Percentiles rank a stretch among this genome's conserved stretches.
These are phyloP conservation scores for Diplodia mutila DNA, from an alignment of 2,329 filamentous ascomycete genomes.

Conservation along the genomic window DNA sequence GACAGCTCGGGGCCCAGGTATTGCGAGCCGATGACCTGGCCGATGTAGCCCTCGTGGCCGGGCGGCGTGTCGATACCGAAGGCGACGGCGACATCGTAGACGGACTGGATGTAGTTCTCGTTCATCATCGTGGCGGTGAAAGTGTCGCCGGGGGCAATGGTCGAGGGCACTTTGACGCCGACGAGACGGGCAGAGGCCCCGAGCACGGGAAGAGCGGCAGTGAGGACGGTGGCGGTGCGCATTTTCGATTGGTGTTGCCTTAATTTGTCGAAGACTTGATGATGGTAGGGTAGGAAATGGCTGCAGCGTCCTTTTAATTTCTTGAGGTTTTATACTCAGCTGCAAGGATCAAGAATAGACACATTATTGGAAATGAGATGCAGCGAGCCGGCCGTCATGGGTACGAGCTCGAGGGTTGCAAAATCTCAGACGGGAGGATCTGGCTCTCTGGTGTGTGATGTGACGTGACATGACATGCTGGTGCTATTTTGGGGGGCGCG, in stretches of 20 bases:
- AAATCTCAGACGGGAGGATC: no score
- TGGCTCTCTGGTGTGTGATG: no score
- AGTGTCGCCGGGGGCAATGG: constrained; percentile 44
- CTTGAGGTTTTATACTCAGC: no score
- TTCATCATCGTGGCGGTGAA: constrained; percentile 47
- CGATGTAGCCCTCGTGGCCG: constrained; percentile 38
- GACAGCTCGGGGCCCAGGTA: constrained; percentile 45
- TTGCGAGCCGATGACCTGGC: constrained; percentile 35
- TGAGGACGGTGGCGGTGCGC: constrained; percentile 30
- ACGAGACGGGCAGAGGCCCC: constrained; percentile 46
- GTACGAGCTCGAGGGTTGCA: no score
- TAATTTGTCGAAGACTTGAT: not conserved
- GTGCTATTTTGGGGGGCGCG: constrained; percentile 4
- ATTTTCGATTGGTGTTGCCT: constrained; percentile 21
- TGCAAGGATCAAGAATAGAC: no score
- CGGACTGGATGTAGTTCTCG: constrained; percentile 51
- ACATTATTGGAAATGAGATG: not conserved
- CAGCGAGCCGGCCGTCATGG: not conserved
- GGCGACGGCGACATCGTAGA: constrained; percentile 51
- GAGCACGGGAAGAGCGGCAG: constrained; percentile 28
- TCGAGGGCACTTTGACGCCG: constrained; percentile 50
- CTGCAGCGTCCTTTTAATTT: no score
- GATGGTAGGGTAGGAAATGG: not conserved
- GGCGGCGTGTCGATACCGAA: constrained; percentile 43
- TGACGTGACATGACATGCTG: not conserved